Percentiles rank a stretch among this genome's conserved stretches.
phyloP scores from a whole-genome alignment of 495 filamentous ascomycete species.

The Aspergillus wentii region DNA sequence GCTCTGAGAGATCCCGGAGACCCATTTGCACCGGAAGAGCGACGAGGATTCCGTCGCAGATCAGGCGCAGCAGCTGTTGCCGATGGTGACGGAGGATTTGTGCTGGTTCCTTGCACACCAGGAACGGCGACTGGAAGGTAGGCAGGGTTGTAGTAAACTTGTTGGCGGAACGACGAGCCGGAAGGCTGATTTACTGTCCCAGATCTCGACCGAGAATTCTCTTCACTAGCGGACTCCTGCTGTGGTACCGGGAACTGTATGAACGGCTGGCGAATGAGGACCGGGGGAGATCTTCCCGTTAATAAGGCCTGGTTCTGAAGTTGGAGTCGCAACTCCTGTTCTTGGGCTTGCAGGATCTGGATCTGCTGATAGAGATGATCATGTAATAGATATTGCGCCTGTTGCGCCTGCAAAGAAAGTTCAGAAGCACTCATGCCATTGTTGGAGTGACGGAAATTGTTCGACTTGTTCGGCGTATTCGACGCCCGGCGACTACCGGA shows the following conservation, averaged over 20 bases:
- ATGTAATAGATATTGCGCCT: conserved; percentile 49
- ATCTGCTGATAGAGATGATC: conserved; percentile 60
- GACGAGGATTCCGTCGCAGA: conserved; percentile 51
- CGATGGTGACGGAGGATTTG: conserved; percentile 62
- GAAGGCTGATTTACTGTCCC: conserved; percentile 44
- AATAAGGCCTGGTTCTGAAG: conserved; percentile 54
- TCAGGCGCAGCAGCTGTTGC: conserved; percentile 48
- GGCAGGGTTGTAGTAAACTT: conserved; percentile 42
- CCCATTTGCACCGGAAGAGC: conserved; percentile 50
- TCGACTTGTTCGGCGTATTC: conserved; percentile 41
- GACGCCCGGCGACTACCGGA: conserved; percentile 50
- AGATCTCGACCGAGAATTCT: conserved; percentile 36
- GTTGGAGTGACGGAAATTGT: conserved; percentile 29
- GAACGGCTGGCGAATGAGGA: conserved; percentile 43
- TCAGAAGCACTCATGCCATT: conserved; percentile 31
- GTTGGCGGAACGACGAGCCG: conserved; percentile 39
- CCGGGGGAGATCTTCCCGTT: conserved; percentile 45
- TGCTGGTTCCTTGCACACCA: conserved; percentile 45
- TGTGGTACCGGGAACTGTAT: conserved; percentile 40
- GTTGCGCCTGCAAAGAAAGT: conserved; percentile 43
- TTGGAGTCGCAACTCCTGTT: conserved; percentile 57
- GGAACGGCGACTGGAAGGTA: conserved; percentile 40
- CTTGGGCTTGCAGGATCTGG: conserved; percentile 60
- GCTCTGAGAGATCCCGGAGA: conserved; percentile 52
- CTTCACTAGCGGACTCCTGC: conserved; percentile 32